Base-by-base conservation (phyloP, 129 eudicot genomes). In the Tagetes patula region DNA sequence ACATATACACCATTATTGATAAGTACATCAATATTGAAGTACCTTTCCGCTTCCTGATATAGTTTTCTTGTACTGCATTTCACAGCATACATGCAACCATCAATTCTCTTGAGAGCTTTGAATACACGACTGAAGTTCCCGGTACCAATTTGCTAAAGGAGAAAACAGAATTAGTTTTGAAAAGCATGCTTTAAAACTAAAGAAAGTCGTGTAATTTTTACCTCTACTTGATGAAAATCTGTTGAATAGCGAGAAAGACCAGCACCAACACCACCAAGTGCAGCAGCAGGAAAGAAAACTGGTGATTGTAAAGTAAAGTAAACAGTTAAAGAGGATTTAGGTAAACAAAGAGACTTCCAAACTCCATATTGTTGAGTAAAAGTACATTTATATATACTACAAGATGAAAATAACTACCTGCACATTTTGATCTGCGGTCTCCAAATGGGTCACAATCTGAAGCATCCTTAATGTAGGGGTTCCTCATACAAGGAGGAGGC, bases 401-500 rank as follows among this genome's bases (percentile, higher is more conserved):
- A 40, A 41, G 37, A 12, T n/a, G 8, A 39, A 9, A 2, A 39
- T 4, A 39, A 39, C 48, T 77, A 92, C 98, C 98, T 87, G 89
- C 87, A 82, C 88, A 85, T 72, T 89, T 85, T 40, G 96, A 85
- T 80, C 98, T 84, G 76, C 90, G 84, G 73, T 80, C 84, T 52
- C 82, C 92, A 80, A 85, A 92, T 20, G 96, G 96, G 81, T 92
- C 92, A 54, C 65, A 73, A 40, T 75, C 88, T 41, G 84, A 78
- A 47, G 84, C 47, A 72, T 78, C 87, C 77, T 67, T 81, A 49
- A 89, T 70, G 84, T 89, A 92, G 20, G 98, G 98, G 50, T 92
- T 92, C 85, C 67, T 84, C 80, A 92, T 83, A 79, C 96, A 92
- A 33, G 96, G 98, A 55, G 98, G 98, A 71, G 96, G 98, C 95